Percentiles rank a stretch among this genome's conserved stretches.
Conservation (phyloP, 164 flowering plant species). For the Vitis vinifera region ASM3070453v1 NC_081811.1:1523501-1524000, state of each 20-base stretch:
- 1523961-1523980: constrained; percentile 43
- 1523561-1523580: not conserved
- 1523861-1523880: constrained; percentile 60
- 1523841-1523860: constrained; percentile 47
- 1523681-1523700: constrained; percentile 49
- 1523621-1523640: constrained; percentile 27
- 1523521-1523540: constrained; percentile 11
- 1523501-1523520: constrained; percentile 10
- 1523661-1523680: constrained; percentile 58
- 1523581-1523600: not conserved
- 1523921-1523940: constrained; percentile 48
- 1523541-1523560: constrained; percentile 12
- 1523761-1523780: constrained; percentile 39
- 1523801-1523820: constrained; percentile 56
- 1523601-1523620: not conserved
- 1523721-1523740: constrained; percentile 51
- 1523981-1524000: constrained; percentile 41
- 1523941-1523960: constrained; percentile 39
- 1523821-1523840: constrained; percentile 44
- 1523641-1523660: constrained; percentile 62
- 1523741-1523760: constrained; percentile 43
- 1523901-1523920: constrained; percentile 25
- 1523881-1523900: constrained; percentile 40
- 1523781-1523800: constrained; percentile 63
- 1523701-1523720: constrained; percentile 38